Evolutionary conservation across 2,329 filamentous ascomycete species (phyloP).

Genomic region (Podosphaera xanthii): DNA sequence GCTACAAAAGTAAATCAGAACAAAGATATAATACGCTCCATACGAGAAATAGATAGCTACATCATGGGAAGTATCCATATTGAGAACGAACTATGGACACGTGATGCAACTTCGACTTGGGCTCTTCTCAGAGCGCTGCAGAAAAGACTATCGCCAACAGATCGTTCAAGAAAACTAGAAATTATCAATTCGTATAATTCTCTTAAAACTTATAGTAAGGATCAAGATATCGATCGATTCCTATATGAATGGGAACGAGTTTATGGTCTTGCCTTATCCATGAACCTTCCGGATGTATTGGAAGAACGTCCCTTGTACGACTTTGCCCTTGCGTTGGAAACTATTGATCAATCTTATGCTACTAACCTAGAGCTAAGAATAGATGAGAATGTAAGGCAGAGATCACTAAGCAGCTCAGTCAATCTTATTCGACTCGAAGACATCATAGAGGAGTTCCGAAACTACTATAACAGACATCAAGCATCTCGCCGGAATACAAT

Average conservation of each 20-base stretch:
- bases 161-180: too few species aligned
- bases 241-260: too few species aligned
- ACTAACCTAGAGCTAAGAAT: slow-evolving; percentile 1
- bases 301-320: neutral
- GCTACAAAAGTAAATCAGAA: neutral
- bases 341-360: neutral
- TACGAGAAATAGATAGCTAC: neutral
- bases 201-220: too few species aligned
- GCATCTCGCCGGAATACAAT: neutral
- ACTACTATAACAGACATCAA: neutral
- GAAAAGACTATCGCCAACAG: neutral
- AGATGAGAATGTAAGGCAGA: neutral
- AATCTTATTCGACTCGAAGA: neutral
- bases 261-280: neutral
- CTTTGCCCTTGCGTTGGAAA: too few species aligned
- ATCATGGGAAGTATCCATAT: neutral
- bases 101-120: neutral
- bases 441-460: neutral
- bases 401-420: neutral
- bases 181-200: too few species aligned
- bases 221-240: too few species aligned
- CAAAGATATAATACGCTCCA: neutral
- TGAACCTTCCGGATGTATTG: neutral
- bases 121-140: neutral
- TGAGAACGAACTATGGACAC: neutral